A percentile compares a stretch with the other conserved stretches of the same genome.
Evolutionary conservation across 2,329 filamentous ascomycete species (phyloP).

Genomic region (Gnomoniopsis smithogilvyi): DNA sequence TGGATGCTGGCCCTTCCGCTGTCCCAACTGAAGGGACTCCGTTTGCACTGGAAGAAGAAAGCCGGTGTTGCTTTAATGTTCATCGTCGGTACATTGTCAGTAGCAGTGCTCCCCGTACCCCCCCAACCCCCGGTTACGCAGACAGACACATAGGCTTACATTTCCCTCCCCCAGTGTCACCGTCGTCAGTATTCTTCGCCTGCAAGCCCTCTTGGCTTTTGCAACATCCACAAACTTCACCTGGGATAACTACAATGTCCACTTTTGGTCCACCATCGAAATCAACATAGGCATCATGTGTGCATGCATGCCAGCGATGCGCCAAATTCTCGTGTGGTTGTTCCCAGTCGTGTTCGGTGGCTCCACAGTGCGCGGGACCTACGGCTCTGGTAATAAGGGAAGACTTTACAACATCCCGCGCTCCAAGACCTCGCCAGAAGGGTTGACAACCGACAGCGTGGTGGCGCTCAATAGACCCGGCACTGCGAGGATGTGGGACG

Average conservation of each 20-base stretch:
- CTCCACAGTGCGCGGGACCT: not conserved
- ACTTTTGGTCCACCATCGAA: conserved; percentile 31
- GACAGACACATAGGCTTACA: not conserved
- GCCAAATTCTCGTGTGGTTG: conserved; percentile 7
- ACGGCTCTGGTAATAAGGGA: not conserved
- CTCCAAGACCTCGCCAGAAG: not conserved
- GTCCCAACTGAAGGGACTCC: conserved; percentile 32
- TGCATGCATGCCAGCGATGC: conserved; percentile 25
- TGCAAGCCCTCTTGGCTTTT: conserved; percentile 26
- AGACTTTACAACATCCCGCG: not conserved
- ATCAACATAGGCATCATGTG: conserved; percentile 32
- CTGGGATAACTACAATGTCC: conserved; percentile 27
- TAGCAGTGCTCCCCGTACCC: not conserved
- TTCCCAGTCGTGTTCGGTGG: conserved; percentile 3
- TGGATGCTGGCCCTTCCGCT: conserved; percentile 41
- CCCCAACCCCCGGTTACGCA: not conserved
- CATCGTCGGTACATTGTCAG: conserved; percentile 35
- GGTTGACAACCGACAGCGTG: not conserved
- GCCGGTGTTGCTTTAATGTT: conserved; percentile 41
- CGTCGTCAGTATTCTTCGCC: conserved; percentile 29
- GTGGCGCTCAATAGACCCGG: not conserved
- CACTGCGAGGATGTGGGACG: not conserved
- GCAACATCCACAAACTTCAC: conserved; percentile 28
- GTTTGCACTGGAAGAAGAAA: conserved; percentile 38
- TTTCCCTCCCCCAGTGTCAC: conserved; percentile 24